Base-by-base conservation (phyloP, 352 stramenopile genomes). In the Pythium brachiatum region DNA sequence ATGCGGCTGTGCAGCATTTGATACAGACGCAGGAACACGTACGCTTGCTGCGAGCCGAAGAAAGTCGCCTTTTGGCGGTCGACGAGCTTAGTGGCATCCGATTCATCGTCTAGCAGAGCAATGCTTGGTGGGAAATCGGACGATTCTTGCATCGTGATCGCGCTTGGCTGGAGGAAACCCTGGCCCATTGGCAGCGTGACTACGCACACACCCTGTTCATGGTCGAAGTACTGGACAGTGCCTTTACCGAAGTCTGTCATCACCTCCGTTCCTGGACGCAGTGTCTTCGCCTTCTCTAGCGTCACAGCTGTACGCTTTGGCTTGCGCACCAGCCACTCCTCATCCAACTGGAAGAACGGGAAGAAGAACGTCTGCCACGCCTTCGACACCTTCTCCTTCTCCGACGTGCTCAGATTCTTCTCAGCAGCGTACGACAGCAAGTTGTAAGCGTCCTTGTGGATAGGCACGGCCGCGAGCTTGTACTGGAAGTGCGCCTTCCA, bases 1-100 rank as follows among this genome's bases (percentile, higher is more conserved):
- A 97, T 68, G 11, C 91, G 85, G 48, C 87, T 89, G 64, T 94
- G 85, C 7, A 97, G 70, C 62, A 96, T 76, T 54, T 96, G 86
- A 60, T 97, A 96, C 32, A 97, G 64, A 39, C 90, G 83, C 51
- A 97, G 51, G 61, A 97, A 94, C 9, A 90, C 79, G 62, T 97
- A 97, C 18, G 82, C 74, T 46, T 95, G 85, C 69, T 97, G 85
- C 23, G 78, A 94, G 16, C 83, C 86, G 31, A 84, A 95, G 60
- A 92, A 94, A 13, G 70, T 65, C 47, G 76, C 81, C 50, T 76
- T 84, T 53, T 73, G 72, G 21, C 72, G 64, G 9, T 54, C 60
- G n/a, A 76, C 70, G 48, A 68, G 54, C 47, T 85, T 83, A 16
- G 39, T 60, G 4, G 76, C 76, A 34, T 86, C 77, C 7, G 75